Evolutionary conservation across 352 stramenopile genomes (phyloP), one percentile per base, ranked within the genome.

Genomic region (Globisporangium heterothallicum): DNA sequence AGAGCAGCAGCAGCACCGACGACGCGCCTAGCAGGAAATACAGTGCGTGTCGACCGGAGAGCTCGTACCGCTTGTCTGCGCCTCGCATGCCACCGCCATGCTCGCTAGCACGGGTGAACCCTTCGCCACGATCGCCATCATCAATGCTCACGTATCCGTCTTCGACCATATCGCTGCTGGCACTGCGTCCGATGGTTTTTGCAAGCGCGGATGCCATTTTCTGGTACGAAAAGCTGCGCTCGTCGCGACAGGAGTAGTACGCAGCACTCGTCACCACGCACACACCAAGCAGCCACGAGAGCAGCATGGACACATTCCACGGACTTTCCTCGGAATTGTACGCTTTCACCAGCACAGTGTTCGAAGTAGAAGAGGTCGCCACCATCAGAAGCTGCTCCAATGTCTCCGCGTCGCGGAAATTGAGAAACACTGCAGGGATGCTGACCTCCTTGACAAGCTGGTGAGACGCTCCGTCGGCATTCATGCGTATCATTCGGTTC

Each of bases 291-390:
- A 75, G 36, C 78, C 78, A 88, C 22, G 72, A 81, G 14, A 84
- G 42, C 12, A 74, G 53, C 78, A 88, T 88, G 9, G 75, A 79
- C 24, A 68, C 25, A 42, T 88, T 86, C 78, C 78, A 88, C 16
- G 72, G 69, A 51, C 58, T 75, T 50, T 82, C 72, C 21, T 82
- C 61, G 3, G 52, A 40, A 18, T 68, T 65, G 49, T 81, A 70
- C 1, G 58, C 72, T 30, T 53, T 66, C 16, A 70, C 59, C 0
- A 58, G 24, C 29, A 74, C n/a, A n/a, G n/a, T n/a, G n/a, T n/a
- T n/a, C n/a, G n/a, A 49, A 8, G 9, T 2, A 22, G 24, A 13
- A 21, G 36, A 6, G 2, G 49, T n/a, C 1, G 25, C 14, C 14
- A n/a, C 61, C 42, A 38, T 50, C 25, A 64, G 43, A 9, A 63